Evolutionary conservation across 2,329 filamentous ascomycete genomes (phyloP).

Genomic region (Pseudogymnoascus sp.): DNA sequence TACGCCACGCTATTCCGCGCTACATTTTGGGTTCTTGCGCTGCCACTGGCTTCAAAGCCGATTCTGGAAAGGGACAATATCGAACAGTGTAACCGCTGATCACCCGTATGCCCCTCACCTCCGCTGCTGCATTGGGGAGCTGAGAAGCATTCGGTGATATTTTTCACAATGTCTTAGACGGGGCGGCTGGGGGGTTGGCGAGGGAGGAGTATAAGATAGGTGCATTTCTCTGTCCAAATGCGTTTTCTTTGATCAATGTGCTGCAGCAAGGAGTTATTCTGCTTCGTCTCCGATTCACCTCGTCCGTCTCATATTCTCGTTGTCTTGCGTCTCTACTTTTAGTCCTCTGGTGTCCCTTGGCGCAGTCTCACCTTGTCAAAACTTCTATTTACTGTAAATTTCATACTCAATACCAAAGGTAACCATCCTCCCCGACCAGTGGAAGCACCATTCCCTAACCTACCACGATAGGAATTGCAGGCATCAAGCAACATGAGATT

Average conservation of each 20-base stretch:
- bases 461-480: background rate
- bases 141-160: background rate
- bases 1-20: background rate
- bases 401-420: background rate
- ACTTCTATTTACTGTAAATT: background rate
- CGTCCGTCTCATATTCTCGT: background rate
- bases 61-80: background rate
- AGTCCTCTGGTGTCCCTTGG: background rate
- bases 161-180: background rate
- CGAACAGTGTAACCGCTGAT: background rate
- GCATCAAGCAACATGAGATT: background rate
- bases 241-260: background rate
- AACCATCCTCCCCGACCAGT: background rate
- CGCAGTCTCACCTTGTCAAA: background rate
- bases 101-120: background rate
- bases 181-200: background rate
- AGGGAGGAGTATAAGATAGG: constrained; percentile 3
- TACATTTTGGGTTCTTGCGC: background rate
- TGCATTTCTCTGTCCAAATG: background rate
- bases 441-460: background rate
- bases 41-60: background rate
- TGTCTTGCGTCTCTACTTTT: background rate
- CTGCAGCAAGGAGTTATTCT: background rate
- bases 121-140: background rate
- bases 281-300: background rate